Evolutionary conservation across 1,284 basidiomycete genomes (phyloP), one percentile per base, ranked within the genome.

Genomic region (Malassezia equina): DNA sequence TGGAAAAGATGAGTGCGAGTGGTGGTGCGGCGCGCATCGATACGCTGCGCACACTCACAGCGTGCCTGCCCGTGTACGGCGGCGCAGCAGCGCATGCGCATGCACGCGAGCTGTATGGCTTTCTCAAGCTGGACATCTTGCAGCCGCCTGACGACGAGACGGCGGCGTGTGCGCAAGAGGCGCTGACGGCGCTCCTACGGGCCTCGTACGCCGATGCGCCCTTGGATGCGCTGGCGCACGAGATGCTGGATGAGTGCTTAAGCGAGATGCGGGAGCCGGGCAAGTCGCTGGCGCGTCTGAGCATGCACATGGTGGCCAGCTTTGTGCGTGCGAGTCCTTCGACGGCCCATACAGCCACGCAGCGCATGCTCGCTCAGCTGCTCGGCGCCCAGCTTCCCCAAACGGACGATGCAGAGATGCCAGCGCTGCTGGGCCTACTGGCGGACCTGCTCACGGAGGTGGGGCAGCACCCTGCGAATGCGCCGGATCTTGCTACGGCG

Each of bases 1-100:
- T 95, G 29, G 94, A 98, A 66, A 99, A 98, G 76, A 81, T 98
- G 47, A 80, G 83, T 4, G 86, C 88, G 1, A 86, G 86, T 2
- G 84, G 87, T 1, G 85, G 88, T 3, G 76, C 80, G 0, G 86
- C 86, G 9, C 98, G 96, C 82, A 53, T 64, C 29, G 71, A 74
- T 32, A 69, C 67, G 7, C 60, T 74, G 12, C 59, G 60, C 13
- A 69, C 68, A 3, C 58, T 73, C 24, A 52, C 57, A 15, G 62
- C 62, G 4, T 62, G 62, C 5, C 53, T 73, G 54, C 71, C 71
- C 5, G 65, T 74, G 27, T 74, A 69, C 42, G 71, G 71, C 13
- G 59, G 55, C 13, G 69, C 63, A 6, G 70, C 67, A 1, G 62
- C 64, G 0, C 24, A 50, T 0, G 69, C 64, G 11, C 62, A 70